These are phyloP conservation scores for Annona cherimola DNA, from an alignment of 164 flowering plant genomes.

Conservation along the genomic window DNA sequence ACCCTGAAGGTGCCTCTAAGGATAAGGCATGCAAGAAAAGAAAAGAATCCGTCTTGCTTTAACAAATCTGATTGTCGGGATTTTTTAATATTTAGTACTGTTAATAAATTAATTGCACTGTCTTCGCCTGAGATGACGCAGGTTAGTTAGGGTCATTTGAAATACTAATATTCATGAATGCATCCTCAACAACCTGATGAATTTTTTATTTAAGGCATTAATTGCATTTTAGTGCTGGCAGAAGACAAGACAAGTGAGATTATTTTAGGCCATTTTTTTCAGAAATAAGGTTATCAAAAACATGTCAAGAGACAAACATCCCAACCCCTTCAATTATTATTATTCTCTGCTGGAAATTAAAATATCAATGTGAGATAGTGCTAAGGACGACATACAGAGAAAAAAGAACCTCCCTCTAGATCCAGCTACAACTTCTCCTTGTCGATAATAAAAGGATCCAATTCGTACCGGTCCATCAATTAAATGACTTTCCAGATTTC, in stretches of 20 bases:
- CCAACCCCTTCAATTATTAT: no score
- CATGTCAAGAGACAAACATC: no score
- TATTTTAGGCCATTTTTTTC: not conserved
- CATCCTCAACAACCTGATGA: not conserved
- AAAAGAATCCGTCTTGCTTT: not conserved
- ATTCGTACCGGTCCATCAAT: no score
- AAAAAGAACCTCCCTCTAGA: no score
- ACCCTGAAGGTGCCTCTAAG: not conserved
- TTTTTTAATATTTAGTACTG: not conserved
- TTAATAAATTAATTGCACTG: not conserved
- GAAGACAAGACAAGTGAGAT: not conserved
- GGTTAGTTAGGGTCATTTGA: not conserved
- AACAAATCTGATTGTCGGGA: not conserved
- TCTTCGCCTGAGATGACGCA: not conserved
- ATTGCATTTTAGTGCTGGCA: not conserved
- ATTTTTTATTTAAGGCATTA: not conserved
- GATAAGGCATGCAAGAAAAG: not conserved
- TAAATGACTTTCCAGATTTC: no score
- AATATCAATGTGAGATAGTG: no score
- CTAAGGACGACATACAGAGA: no score
- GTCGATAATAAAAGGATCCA: no score
- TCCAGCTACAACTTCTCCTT: no score
- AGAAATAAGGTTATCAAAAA: not conserved
- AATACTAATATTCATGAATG: not conserved
- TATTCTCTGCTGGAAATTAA: no score